Percentiles rank a stretch among this genome's conserved stretches.
Evolutionary conservation across 2,329 filamentous ascomycete species (phyloP).

Genomic region (Diaporthe citriasiana): DNA sequence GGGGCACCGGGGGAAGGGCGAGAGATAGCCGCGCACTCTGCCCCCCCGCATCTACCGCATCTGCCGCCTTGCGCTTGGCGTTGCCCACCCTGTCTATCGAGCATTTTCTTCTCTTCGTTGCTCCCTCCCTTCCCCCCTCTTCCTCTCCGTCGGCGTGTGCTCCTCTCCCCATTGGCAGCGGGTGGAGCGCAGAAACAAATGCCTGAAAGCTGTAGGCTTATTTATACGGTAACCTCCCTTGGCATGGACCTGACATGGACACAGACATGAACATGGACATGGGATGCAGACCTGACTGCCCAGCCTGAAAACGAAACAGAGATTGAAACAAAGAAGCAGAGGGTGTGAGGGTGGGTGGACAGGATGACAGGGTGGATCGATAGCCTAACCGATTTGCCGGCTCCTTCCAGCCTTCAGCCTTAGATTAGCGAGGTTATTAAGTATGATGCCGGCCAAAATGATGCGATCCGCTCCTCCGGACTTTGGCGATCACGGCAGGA

Average conservation of each 20-base stretch:
- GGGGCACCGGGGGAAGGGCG: neutral
- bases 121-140: neutral
- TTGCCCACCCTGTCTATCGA: neutral
- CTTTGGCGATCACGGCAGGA: slow-evolving; percentile 8
- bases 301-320: slow-evolving; percentile 27
- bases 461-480: slow-evolving; percentile 28
- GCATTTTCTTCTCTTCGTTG: neutral
- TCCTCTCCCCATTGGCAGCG: neutral
- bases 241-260: neutral
- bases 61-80: slow-evolving; percentile 3
- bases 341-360: neutral
- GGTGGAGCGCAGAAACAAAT: neutral
- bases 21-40: slow-evolving; percentile 28
- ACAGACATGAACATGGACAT: neutral
- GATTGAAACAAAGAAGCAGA: slow-evolving; percentile 18
- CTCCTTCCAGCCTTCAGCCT: slow-evolving; percentile 28
- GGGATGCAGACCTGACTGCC: neutral
- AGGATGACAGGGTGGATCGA: slow-evolving; percentile 8
- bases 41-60: neutral
- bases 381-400: slow-evolving; percentile 26
- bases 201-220: neutral
- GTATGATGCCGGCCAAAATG: slow-evolving; percentile 14
- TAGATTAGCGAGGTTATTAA: slow-evolving; percentile 20
- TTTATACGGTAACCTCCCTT: neutral
- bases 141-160: neutral